Percentiles rank a stretch among this genome's conserved stretches.
Evolutionary conservation across 192 early-diverging fungal genomes (phyloP).

Genomic region (Phlyctochytrium bullatum): DNA sequence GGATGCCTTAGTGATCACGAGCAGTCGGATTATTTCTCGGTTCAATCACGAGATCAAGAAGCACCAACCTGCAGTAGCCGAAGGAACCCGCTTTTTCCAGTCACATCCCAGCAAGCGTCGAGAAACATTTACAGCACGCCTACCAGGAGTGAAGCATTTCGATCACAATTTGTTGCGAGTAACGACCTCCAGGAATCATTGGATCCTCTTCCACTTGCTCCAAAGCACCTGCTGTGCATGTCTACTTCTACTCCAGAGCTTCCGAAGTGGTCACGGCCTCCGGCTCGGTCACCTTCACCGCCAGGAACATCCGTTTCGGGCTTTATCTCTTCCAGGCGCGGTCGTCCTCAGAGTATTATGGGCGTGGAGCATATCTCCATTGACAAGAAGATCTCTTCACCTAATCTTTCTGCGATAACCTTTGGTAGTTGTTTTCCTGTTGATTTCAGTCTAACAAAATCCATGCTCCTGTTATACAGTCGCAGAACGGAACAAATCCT

Average conservation of each 20-base stretch:
- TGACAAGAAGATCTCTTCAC: constrained; percentile 7
- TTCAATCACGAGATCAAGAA: constrained; percentile 16
- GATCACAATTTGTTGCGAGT: background rate
- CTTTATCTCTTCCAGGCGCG: background rate
- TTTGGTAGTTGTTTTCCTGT: no score
- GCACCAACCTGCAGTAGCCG: no score
- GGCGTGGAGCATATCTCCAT: background rate
- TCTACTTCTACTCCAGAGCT: constrained; percentile 42
- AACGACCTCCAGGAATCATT: background rate
- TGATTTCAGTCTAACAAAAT: no score
- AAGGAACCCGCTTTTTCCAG: no score
- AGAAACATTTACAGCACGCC: background rate
- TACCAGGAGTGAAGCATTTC: background rate
- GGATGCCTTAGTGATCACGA: background rate
- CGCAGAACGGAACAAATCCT: constrained; percentile 2
- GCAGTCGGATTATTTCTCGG: background rate
- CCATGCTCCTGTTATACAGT: background rate
- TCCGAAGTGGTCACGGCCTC: constrained; percentile 29
- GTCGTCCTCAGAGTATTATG: background rate
- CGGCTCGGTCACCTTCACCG: background rate
- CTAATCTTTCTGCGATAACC: constrained; percentile 1
- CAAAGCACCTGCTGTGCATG: constrained; percentile 40
- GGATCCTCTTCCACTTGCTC: constrained; percentile 26
- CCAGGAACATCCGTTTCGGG: background rate
- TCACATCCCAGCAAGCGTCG: no score